Conservation (phyloP, 768 basidiomycete species). For the Holtermanniella nyarrowii region DNA sequence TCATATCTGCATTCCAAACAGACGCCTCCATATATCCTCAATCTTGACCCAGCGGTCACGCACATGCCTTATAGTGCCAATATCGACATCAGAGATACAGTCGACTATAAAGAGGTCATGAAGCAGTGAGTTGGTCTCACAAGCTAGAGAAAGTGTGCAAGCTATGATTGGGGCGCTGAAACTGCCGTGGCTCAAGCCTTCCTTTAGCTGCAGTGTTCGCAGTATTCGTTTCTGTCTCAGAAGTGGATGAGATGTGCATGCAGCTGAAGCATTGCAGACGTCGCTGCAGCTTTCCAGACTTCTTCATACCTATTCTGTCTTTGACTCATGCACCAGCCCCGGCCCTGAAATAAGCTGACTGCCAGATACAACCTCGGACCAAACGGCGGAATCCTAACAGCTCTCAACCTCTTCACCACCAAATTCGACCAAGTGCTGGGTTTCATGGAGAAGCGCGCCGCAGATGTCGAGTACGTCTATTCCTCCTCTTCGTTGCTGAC, state of each 20-base stretch:
- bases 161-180: no score
- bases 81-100: conserved; percentile 95
- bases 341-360: neutral
- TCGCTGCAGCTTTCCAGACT: no score
- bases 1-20: conserved; percentile 69
- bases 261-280: neutral
- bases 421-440: conserved; percentile 95
- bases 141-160: no score
- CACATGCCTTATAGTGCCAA: conserved; percentile 88
- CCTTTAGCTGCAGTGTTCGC: no score
- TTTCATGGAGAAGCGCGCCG: conserved; percentile 81
- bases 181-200: no score
- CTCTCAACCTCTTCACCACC: conserved; percentile 93
- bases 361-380: conserved; percentile 91
- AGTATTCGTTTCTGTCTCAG: no score
- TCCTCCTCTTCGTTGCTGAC: neutral
- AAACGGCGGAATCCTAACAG: conserved; percentile 94
- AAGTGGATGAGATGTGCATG: no score
- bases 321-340: neutral
- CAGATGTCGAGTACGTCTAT: conserved; percentile 66
- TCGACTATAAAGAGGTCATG: conserved; percentile 98
- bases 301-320: no score
- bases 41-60: conserved; percentile 92
- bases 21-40: conserved; percentile 78
- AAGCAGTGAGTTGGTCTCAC: conserved; percentile 71